A percentile compares a stretch with the other conserved stretches of the same genome.
phyloP scores from a whole-genome alignment of 345 rosid species.

The Corymbia maculata region DNA sequence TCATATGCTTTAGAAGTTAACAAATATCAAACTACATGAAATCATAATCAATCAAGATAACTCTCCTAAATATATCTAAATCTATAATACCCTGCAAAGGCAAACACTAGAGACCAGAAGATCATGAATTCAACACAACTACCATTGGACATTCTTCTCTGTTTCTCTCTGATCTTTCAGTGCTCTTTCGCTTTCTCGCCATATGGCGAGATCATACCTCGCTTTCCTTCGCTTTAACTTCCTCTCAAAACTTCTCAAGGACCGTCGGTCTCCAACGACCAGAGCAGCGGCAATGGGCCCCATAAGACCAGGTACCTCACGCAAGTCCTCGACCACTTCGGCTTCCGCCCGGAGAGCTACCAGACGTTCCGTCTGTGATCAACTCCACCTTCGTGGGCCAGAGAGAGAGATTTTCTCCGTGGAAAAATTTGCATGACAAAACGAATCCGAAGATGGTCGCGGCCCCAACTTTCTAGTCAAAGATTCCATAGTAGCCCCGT shows the following conservation, averaged over 20 bases:
- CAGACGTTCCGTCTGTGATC: slow-evolving; percentile 48
- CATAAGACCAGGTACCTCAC: slow-evolving; percentile 31
- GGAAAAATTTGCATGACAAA: background rate
- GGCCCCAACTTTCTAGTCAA: background rate
- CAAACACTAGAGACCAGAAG: background rate
- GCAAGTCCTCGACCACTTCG: slow-evolving; percentile 55
- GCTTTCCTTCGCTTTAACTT: background rate
- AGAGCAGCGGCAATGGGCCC: background rate
- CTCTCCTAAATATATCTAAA: too few species aligned
- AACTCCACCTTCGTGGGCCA: slow-evolving; percentile 30
- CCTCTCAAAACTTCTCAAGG: background rate
- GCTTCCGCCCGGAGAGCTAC: slow-evolving; percentile 35
- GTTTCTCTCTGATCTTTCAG: background rate
- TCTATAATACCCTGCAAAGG: background rate
- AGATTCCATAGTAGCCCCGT: background rate
- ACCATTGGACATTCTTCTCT: background rate
- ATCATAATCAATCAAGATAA: too few species aligned
- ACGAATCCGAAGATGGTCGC: background rate
- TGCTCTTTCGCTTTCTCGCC: background rate
- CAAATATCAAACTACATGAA: too few species aligned
- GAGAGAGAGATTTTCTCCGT: background rate
- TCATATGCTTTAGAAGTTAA: too few species aligned
- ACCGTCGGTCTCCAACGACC: background rate
- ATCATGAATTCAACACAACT: background rate
- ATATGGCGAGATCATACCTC: background rate